These are phyloP conservation scores for Sporothrix sp. DNA, from an alignment of 2,329 filamentous ascomycete species.

Conservation along the genomic window DNA sequence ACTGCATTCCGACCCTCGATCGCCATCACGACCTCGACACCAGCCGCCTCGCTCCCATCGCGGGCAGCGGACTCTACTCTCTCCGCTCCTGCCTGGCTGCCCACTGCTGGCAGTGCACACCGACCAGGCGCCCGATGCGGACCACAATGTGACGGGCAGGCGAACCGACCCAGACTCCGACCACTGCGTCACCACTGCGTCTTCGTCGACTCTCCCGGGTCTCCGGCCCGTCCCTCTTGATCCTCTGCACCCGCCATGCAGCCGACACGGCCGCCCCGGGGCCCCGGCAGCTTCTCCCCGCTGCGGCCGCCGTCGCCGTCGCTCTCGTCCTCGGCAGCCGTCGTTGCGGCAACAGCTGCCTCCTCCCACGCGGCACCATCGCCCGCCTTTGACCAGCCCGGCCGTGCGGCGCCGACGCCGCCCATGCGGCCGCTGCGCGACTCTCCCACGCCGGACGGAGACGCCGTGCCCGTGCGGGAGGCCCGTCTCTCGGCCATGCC, in stretches of 20 bases:
- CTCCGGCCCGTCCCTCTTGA: background rate
- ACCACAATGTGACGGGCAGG: constrained; percentile 34
- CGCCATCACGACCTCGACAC: background rate
- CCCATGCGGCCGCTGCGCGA: constrained; percentile 30
- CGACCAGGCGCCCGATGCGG: constrained; percentile 4
- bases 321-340: background rate
- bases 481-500: constrained; percentile 9
- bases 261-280: constrained; percentile 35
- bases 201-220: background rate
- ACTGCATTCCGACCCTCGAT: background rate
- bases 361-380: constrained; percentile 7
- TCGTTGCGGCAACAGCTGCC: constrained; percentile 18
- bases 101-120: constrained; percentile 2
- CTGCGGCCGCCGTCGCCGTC: constrained; percentile 26
- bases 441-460: constrained; percentile 38
- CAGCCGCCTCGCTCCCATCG: background rate
- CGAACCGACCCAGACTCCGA: no score
- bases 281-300: constrained; percentile 48
- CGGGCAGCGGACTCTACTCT: no score
- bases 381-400: constrained; percentile 21
- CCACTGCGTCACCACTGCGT: background rate
- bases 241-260: constrained; percentile 34
- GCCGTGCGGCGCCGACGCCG: constrained; percentile 22
- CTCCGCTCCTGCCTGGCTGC: background rate
- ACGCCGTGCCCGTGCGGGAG: constrained; percentile 21